These are phyloP conservation scores for Pseudognaphalium luteoalbum DNA, from an alignment of 129 eudicot species.

Conservation along the genomic window DNA sequence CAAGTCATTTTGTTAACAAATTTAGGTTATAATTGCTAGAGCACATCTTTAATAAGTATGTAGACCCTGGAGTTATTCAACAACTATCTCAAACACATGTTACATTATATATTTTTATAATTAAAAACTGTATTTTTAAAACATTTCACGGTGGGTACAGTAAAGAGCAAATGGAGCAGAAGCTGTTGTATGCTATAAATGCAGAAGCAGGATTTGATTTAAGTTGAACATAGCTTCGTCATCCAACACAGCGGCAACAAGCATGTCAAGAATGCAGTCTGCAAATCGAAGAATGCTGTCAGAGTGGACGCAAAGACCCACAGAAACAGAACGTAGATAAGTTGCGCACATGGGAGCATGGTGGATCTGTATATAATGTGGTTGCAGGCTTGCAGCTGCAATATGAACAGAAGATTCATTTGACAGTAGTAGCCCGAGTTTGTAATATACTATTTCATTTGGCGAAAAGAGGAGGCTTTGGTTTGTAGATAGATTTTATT, in stretches of 20 bases:
- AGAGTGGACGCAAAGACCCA: slow-evolving; percentile 1
- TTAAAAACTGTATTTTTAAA: not conserved
- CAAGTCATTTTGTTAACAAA: not conserved
- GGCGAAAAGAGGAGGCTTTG: slow-evolving; percentile 29
- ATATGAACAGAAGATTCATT: slow-evolving; percentile 3
- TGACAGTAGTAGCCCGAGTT: slow-evolving; percentile 19
- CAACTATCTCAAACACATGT: not conserved
- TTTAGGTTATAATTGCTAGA: not conserved
- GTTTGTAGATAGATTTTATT: slow-evolving; percentile 32
- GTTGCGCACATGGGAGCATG: not conserved
- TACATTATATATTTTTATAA: not conserved
- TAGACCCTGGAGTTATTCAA: not conserved
- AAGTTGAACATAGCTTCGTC: slow-evolving; percentile 44
- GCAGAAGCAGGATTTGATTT: slow-evolving; percentile 97
- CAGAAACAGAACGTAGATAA: slow-evolving; percentile 27
- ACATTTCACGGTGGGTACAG: slow-evolving; percentile 42
- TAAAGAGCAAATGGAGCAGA: slow-evolving; percentile 91
- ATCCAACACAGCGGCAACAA: slow-evolving; percentile 5
- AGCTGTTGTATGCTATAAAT: slow-evolving; percentile 86
- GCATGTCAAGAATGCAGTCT: not conserved
- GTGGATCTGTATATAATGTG: slow-evolving; percentile 37
- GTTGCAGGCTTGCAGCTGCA: slow-evolving; percentile 27
- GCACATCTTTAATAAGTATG: not conserved
- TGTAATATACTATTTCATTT: slow-evolving; percentile 22
- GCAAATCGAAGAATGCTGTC: slow-evolving; percentile 5